Conservation (phyloP, 1,284 basidiomycete species). For the Melampsora larici-populina region DNA sequence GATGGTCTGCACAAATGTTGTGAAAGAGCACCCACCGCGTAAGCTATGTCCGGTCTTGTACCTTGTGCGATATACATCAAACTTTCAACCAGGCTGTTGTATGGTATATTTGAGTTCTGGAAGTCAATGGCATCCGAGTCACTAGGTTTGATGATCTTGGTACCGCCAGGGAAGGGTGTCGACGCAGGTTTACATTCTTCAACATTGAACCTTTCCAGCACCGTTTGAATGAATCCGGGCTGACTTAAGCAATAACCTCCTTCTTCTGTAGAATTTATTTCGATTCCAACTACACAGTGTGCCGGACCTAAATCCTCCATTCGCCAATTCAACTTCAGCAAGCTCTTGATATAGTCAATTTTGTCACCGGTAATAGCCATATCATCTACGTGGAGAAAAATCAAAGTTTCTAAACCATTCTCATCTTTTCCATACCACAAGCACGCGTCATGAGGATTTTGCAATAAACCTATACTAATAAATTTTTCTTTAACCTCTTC, state of each 20-base stretch:
- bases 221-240: not conserved
- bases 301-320: slow-evolving; percentile 8
- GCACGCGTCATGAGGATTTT: not conserved
- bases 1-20: slow-evolving; percentile 11
- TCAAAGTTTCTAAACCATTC: not conserved
- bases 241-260: not conserved
- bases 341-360: not conserved
- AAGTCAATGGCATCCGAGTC: not conserved
- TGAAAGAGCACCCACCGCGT: slow-evolving; percentile 7
- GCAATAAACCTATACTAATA: not conserved
- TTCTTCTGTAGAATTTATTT: not conserved
- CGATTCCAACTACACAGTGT: not conserved
- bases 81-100: not conserved
- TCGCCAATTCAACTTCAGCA: not conserved
- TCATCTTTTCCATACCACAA: not conserved
- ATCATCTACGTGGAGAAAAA: slow-evolving; percentile 21
- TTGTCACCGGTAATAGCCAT: too few species aligned
- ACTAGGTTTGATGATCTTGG: not conserved
- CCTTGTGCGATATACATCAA: slow-evolving; percentile 7
- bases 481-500: not conserved
- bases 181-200: not conserved
- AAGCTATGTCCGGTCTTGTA: slow-evolving; percentile 11
- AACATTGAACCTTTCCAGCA: not conserved
- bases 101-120: not conserved
- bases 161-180: not conserved